These are phyloP conservation scores for Alliaria petiolata DNA, from an alignment of 345 rosid genomes.

Conservation along the genomic window DNA sequence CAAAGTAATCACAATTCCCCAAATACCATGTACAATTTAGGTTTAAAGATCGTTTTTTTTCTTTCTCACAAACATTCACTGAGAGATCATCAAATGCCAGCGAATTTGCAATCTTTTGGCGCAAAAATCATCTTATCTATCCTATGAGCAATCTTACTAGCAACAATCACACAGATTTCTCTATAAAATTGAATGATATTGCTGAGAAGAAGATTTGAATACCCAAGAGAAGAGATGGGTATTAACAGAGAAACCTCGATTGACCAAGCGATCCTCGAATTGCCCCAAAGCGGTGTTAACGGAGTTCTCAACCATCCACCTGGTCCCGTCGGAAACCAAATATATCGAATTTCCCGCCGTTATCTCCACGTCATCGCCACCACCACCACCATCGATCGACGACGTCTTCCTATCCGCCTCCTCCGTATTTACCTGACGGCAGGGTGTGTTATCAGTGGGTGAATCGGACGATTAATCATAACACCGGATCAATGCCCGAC, in stretches of 20 bases:
- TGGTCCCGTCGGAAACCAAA: constrained; percentile 91
- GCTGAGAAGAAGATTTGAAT: constrained; percentile 11
- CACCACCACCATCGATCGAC: constrained; percentile 10
- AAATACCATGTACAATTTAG: not conserved
- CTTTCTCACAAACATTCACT: not conserved
- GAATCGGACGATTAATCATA: constrained; percentile 51
- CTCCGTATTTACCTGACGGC: constrained; percentile 8
- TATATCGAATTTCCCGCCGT: constrained; percentile 55
- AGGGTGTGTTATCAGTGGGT: not conserved
- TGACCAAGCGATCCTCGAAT: constrained; percentile 68
- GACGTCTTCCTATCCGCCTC: constrained; percentile 8
- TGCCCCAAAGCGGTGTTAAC: constrained; percentile 85
- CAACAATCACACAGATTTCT: too few species aligned
- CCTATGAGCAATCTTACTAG: too few species aligned
- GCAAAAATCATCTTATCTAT: too few species aligned
- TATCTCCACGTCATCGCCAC: constrained; percentile 30
- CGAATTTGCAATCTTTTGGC: not conserved
- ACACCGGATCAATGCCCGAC: constrained; percentile 97
- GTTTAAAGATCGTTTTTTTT: not conserved
- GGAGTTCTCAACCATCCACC: constrained; percentile 89
- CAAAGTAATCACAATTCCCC: not conserved
- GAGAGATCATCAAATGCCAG: not conserved
- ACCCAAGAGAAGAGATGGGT: constrained; percentile 94
- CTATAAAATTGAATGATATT: not conserved
- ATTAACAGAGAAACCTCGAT: constrained; percentile 67